A percentile compares a stretch with the other conserved stretches of the same genome.
Conservation (phyloP, 2,329 filamentous ascomycete species). For the Fusarium sp. region DNA sequence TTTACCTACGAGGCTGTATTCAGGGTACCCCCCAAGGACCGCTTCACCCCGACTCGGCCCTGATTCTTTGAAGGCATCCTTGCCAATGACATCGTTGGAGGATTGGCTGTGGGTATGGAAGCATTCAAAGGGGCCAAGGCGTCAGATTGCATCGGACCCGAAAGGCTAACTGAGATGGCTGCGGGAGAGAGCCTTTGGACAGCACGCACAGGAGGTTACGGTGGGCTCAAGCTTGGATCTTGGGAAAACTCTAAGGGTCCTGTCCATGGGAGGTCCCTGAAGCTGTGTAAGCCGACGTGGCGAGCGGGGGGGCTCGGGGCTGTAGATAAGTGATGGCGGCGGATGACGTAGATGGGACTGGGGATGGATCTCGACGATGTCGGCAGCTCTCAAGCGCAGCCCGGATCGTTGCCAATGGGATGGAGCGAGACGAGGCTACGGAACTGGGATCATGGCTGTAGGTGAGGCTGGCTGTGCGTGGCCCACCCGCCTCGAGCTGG, state of each 20-base stretch:
- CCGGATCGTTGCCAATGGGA: constrained; percentile 44
- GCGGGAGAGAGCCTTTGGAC: constrained; percentile 20
- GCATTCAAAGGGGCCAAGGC: constrained; percentile 29
- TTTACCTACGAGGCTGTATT: constrained; percentile 19
- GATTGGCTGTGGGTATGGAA: constrained; percentile 38
- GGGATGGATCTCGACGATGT: constrained; percentile 43
- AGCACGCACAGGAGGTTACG: constrained; percentile 30
- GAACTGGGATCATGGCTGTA: constrained; percentile 49
- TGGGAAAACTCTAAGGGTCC: constrained; percentile 32
- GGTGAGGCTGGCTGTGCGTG: constrained; percentile 42
- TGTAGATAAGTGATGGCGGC: constrained; percentile 32
- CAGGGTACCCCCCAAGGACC: constrained; percentile 20
- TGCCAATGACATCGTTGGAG: constrained; percentile 45
- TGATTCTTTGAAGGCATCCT: constrained; percentile 42
- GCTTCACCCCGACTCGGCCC: constrained; percentile 35
- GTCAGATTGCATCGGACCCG: constrained; percentile 17
- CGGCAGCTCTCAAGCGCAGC: constrained; percentile 15
- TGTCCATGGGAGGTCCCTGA: constrained; percentile 47
- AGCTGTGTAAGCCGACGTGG: constrained; percentile 42
- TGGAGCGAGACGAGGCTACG: constrained; percentile 27
- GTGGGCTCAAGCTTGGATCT: constrained; percentile 37
- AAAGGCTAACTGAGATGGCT: constrained; percentile 23
- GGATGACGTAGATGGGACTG: constrained; percentile 41
- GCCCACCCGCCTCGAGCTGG: constrained; percentile 35
- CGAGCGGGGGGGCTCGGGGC: constrained; percentile 24